Percentiles rank a stretch among this genome's conserved stretches.
These are phyloP conservation scores for Mytilinidion resinicola DNA, from an alignment of 495 filamentous ascomycete genomes.

Conservation along the genomic window DNA sequence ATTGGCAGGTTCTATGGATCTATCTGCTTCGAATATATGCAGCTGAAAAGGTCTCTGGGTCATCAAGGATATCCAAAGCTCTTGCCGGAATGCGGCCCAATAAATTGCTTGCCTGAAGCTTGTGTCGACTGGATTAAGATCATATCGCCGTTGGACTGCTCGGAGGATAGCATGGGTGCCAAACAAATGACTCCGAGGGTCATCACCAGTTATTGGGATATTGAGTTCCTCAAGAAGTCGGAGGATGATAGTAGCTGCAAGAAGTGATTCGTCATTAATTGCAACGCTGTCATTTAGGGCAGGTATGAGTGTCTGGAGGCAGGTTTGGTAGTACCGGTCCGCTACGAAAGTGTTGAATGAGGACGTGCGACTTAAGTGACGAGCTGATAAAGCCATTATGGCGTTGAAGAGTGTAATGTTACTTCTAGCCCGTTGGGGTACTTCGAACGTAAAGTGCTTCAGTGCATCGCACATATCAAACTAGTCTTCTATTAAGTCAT, in stretches of 20 bases:
- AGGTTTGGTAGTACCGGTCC: slow-evolving; percentile 20
- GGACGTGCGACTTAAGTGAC: slow-evolving; percentile 20
- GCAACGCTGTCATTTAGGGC: slow-evolving; percentile 19
- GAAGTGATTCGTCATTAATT: slow-evolving; percentile 18
- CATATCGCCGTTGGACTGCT: slow-evolving; percentile 15
- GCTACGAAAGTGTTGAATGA: slow-evolving; percentile 23
- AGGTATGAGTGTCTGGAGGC: slow-evolving; percentile 21
- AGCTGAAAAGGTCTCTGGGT: slow-evolving; percentile 19
- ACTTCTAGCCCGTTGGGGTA: slow-evolving; percentile 19
- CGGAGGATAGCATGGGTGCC: slow-evolving; percentile 25
- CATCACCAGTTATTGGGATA: slow-evolving; percentile 20
- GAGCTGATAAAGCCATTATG: slow-evolving; percentile 23
- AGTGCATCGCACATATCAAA: slow-evolving; percentile 21
- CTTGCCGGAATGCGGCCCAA: slow-evolving; percentile 25
- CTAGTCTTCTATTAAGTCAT: background rate
- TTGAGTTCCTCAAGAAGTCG: slow-evolving; percentile 27
- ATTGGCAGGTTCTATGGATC: slow-evolving; percentile 14
- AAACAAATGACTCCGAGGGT: slow-evolving; percentile 22
- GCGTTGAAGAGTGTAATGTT: slow-evolving; percentile 24
- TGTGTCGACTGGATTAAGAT: background rate
- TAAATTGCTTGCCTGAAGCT: slow-evolving; percentile 22
- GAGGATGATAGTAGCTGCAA: slow-evolving; percentile 23
- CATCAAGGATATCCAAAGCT: slow-evolving; percentile 24
- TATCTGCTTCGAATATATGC: slow-evolving; percentile 20
- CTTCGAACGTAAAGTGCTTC: slow-evolving; percentile 14